Percentiles rank a stretch among this genome's conserved stretches.
phyloP scores from a whole-genome alignment of 2,329 filamentous ascomycete species.

The Claviceps humidiphila region DNA sequence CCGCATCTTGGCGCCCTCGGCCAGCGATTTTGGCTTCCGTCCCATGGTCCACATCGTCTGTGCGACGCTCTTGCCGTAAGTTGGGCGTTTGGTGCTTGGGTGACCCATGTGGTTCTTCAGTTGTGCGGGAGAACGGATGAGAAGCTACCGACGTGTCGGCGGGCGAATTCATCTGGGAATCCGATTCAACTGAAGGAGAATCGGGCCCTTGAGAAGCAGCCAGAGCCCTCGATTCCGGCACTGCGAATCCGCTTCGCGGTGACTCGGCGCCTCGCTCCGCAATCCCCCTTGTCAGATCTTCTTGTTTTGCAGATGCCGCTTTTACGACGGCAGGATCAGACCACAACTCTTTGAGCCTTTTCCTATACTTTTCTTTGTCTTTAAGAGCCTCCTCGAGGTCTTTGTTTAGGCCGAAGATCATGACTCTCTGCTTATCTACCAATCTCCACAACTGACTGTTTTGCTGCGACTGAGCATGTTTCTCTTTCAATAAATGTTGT shows the following conservation, averaged over 20 bases:
- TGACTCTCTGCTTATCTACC: constrained; percentile 88
- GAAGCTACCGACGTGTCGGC: constrained; percentile 45
- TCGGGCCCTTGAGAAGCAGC: neutral
- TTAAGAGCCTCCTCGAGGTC: constrained; percentile 83
- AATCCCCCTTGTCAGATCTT: constrained; percentile 4
- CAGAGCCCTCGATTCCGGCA: constrained; percentile 7
- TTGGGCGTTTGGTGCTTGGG: constrained; percentile 46
- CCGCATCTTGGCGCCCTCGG: constrained; percentile 30
- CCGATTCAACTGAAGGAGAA: constrained; percentile 24
- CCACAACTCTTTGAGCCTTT: constrained; percentile 69
- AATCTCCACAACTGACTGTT: constrained; percentile 90
- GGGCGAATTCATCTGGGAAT: constrained; percentile 42
- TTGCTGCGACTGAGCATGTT: constrained; percentile 75
- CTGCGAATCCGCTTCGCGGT: constrained; percentile 12
- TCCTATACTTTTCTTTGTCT: constrained; percentile 88
- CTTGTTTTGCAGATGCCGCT: constrained; percentile 12
- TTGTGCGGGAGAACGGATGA: constrained; percentile 52
- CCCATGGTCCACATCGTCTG: constrained; percentile 42
- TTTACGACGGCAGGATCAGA: constrained; percentile 23
- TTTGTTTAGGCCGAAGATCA: constrained; percentile 89
- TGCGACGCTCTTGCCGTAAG: constrained; percentile 40
- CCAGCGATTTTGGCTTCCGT: constrained; percentile 36
- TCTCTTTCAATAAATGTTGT: constrained; percentile 79
- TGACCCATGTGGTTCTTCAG: constrained; percentile 30
- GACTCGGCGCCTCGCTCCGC: constrained; percentile 6